Conservation (phyloP, 2,329 filamentous ascomycete species). For the Neopestalotiopsis sp. region DNA sequence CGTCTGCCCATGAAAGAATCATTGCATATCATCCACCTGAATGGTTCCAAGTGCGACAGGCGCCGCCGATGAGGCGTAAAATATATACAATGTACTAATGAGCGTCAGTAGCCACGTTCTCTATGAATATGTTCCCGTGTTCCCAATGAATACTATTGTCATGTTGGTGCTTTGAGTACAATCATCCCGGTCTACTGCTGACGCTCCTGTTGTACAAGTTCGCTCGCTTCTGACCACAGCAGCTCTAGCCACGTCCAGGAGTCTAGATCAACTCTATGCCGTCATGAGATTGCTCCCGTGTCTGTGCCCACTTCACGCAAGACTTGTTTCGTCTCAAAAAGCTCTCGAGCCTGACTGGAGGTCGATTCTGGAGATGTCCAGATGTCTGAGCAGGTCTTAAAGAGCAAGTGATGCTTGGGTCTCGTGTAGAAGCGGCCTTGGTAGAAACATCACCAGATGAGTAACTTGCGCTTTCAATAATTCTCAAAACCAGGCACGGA, state of each 20-base stretch:
- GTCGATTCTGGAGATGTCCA: not conserved
- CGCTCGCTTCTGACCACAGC: not conserved
- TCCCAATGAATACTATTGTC: not conserved
- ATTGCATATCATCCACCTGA: not conserved
- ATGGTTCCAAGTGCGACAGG: not conserved
- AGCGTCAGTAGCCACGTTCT: not conserved
- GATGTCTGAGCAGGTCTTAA: not conserved
- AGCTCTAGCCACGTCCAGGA: not conserved
- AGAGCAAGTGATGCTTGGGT: not conserved
- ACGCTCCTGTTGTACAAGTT: not conserved
- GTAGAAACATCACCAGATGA: not conserved
- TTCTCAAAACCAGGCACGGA: not conserved
- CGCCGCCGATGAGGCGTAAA: not conserved
- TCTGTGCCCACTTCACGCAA: not conserved
- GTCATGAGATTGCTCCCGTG: not conserved
- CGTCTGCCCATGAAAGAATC: not conserved
- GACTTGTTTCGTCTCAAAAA: not conserved
- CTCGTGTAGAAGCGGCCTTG: not conserved
- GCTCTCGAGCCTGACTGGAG: not conserved
- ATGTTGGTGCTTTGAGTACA: not conserved
- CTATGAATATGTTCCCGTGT: not conserved
- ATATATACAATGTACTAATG: slow-evolving; percentile 2
- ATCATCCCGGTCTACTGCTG: not conserved
- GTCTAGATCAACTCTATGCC: not conserved
- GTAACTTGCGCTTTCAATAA: not conserved